Evolutionary conservation across 495 filamentous ascomycete genomes (phyloP).

Genomic region (Neurospora sp.): DNA sequence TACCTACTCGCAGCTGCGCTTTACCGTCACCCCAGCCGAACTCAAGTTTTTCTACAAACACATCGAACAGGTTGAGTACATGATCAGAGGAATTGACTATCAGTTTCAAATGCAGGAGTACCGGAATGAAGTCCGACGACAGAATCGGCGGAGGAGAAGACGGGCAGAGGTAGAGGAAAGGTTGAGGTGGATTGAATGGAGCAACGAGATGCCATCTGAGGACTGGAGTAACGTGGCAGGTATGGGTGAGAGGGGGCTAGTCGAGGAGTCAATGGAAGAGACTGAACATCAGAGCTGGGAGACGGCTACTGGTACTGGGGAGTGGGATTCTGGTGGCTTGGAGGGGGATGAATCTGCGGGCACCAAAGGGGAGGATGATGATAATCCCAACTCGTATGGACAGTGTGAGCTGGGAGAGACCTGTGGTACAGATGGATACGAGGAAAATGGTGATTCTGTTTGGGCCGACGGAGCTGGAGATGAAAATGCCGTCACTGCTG

Average conservation of each 20-base stretch:
- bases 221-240: not conserved
- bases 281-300: not conserved
- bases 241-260: not conserved
- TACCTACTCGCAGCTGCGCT: not conserved
- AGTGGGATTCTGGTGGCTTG: not conserved
- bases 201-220: not conserved
- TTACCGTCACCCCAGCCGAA: not conserved
- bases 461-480: not conserved
- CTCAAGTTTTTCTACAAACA: not conserved
- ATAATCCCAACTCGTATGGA: not conserved
- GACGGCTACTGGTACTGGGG: not conserved
- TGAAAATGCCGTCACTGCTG: not conserved
- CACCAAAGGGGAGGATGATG: not conserved
- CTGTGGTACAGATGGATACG: not conserved
- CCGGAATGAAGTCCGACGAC: not conserved
- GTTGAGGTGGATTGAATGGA: not conserved
- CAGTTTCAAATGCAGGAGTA: not conserved
- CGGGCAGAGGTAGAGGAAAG: not conserved
- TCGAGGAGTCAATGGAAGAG: not conserved
- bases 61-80: not conserved
- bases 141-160: not conserved
- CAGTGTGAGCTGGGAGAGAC: not conserved
- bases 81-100: not conserved
- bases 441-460: not conserved
- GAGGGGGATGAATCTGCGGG: not conserved